Percentiles rank a stretch among this genome's conserved stretches.
phyloP scores from a whole-genome alignment of 2,329 filamentous ascomycete genomes.

The Trichoderma brevicompactum region DNA sequence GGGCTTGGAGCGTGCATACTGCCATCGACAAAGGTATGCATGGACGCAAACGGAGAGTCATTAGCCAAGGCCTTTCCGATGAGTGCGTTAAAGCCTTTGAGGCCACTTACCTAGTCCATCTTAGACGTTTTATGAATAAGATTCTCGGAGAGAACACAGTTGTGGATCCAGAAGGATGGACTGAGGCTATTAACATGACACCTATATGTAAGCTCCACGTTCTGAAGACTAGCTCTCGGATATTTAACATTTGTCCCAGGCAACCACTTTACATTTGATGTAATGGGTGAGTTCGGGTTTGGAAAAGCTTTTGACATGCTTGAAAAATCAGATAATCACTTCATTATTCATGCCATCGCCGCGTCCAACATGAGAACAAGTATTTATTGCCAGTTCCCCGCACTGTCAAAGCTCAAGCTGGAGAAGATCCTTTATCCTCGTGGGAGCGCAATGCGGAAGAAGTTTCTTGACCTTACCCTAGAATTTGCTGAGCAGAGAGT shows the following conservation, averaged over 20 bases:
- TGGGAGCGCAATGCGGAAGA: slow-evolving; percentile 9
- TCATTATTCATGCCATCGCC: neutral
- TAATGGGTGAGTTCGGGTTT: slow-evolving; percentile 28
- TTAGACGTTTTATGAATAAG: slow-evolving; percentile 15
- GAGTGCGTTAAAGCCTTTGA: neutral
- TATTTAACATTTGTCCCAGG: no score
- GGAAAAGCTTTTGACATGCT: slow-evolving; percentile 24
- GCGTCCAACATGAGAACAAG: neutral
- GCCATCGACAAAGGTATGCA: slow-evolving; percentile 3
- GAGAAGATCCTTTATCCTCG: slow-evolving; percentile 2
- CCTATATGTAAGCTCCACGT: slow-evolving; percentile 20
- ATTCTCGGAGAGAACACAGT: neutral
- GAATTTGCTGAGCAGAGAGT: slow-evolving; percentile 14
- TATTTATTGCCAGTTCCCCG: neutral
- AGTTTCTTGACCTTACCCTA: slow-evolving; percentile 30
- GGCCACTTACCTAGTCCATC: neutral
- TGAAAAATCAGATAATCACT: slow-evolving; percentile 4
- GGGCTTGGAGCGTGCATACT: neutral
- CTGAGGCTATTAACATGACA: slow-evolving; percentile 5
- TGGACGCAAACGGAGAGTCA: slow-evolving; percentile 3
- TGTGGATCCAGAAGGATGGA: slow-evolving; percentile 1
- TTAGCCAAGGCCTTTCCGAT: slow-evolving; percentile 15
- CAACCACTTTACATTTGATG: slow-evolving; percentile 21
- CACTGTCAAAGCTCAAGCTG: neutral
- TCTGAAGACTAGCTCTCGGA: no score